A percentile compares a stretch with the other conserved stretches of the same genome.
Evolutionary conservation across 2,329 filamentous ascomycete genomes (phyloP).

Genomic region (Exophiala xenobiotica): DNA sequence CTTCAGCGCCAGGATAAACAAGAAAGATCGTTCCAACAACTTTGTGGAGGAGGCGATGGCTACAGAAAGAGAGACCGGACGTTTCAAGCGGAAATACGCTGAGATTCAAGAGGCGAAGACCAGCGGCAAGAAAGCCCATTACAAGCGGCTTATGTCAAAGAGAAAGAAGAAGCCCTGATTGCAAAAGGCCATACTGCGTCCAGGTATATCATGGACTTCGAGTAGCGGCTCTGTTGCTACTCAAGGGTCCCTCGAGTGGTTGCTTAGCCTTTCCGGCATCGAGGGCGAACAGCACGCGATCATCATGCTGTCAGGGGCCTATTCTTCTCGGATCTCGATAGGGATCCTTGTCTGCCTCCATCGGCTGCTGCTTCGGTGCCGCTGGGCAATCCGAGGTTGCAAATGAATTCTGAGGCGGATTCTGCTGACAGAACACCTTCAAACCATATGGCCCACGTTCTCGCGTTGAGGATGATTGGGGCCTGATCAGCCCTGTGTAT

Average conservation of each 20-base stretch:
- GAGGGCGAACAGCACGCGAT: too few species aligned
- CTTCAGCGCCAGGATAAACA: slow-evolving; percentile 74
- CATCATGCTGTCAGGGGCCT: too few species aligned
- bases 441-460: not conserved
- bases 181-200: too few species aligned
- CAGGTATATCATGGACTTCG: not conserved
- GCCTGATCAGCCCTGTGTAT: not conserved
- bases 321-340: too few species aligned
- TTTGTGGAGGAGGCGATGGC: slow-evolving; percentile 82
- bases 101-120: slow-evolving; percentile 79
- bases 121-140: slow-evolving; percentile 86
- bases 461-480: not conserved
- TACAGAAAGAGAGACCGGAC: slow-evolving; percentile 61
- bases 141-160: slow-evolving; percentile 72
- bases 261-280: too few species aligned
- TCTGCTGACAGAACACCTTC: not conserved
- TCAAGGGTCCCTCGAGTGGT: not conserved
- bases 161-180: slow-evolving; percentile 38
- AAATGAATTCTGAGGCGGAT: not conserved
- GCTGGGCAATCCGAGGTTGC: too few species aligned
- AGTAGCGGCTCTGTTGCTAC: not conserved
- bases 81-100: slow-evolving; percentile 83
- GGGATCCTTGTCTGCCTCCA: too few species aligned
- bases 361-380: too few species aligned
- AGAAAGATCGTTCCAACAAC: slow-evolving; percentile 83